Evolutionary conservation across 2,329 filamentous ascomycete species (phyloP), one percentile per base, ranked within the genome.

Genomic region (Phyllosticta citribraziliensis): DNA sequence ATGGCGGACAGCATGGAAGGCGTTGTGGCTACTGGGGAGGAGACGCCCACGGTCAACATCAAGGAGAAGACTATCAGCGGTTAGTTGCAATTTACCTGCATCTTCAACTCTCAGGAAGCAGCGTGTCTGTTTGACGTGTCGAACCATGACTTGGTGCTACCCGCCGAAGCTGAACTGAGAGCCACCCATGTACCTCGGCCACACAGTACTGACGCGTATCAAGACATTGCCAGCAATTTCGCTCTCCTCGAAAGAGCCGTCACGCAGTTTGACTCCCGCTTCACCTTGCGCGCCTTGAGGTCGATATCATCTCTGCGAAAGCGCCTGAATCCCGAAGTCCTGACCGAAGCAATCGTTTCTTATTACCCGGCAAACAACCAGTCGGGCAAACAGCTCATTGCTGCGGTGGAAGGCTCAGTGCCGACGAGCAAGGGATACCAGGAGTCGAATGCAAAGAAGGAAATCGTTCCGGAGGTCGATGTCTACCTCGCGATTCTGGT

Each of bases 251-350:
- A 97, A 71, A 88, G 91, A 70, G 94, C 92, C 66, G 93, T 99
- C 66, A 82, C 87, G 66, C 85, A 95, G 69, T 99, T 97, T 75
- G 94, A 99, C 77, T 86, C 92, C 63, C 87, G 94, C 79, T 99
- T 97, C 78, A 91, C 93, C 62, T 88, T 99, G 65, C 86, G 94
- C 72, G 94, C 94, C 64, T 84, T 99, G 65, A 88, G 94, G 70
- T 96, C 92, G 68, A 96, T 97, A 78, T 96, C 94, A 51, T 92
- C 91, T 60, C 87, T 97, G 74, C 91, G 94, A 74, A 97, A 97
- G 82, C 86, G 90, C 67, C 82, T 96, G 67, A 89, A 87, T 14
- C 84, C 89, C 62, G 89, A 93, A 67, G 86, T 96, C 67, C 81
- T 97, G 67, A 84, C 87, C 57, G 86, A 89, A 74, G 88, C 88